These are phyloP conservation scores for Plasmodium coatneyi DNA, from an alignment of 169 alveolate genomes.

Conservation along the genomic window DNA sequence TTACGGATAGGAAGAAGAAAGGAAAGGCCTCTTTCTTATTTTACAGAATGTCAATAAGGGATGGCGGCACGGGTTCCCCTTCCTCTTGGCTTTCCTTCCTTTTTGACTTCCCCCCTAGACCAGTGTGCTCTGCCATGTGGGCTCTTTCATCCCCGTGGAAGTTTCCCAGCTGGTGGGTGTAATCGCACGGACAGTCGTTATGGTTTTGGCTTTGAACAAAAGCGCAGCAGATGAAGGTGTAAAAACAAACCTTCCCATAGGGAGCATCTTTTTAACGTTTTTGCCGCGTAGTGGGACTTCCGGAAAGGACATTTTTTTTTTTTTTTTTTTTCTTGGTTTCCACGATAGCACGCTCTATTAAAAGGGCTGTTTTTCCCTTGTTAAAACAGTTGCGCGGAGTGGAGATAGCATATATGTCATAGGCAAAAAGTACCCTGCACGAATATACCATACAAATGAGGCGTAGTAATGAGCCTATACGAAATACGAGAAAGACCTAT, in stretches of 20 bases:
- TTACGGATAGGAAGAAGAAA: background rate
- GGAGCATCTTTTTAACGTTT: background rate
- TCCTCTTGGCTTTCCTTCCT: background rate
- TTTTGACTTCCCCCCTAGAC: background rate
- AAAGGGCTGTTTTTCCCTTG: background rate
- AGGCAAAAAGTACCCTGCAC: background rate
- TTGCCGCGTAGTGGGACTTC: background rate
- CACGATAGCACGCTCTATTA: too few species aligned
- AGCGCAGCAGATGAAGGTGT: background rate
- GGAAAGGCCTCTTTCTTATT: background rate
- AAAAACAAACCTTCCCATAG: background rate
- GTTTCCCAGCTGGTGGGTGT: background rate
- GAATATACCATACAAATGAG: background rate
- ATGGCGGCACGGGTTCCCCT: background rate
- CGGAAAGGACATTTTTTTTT: background rate
- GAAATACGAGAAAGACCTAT: background rate
- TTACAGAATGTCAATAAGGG: background rate
- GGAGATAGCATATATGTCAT: background rate
- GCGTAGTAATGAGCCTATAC: background rate
- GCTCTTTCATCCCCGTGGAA: background rate
- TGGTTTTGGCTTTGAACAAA: background rate
- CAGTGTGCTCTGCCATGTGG: background rate
- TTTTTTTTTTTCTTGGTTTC: too few species aligned
- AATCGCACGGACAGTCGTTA: background rate
- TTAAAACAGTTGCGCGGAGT: too few species aligned